Base-by-base conservation (phyloP, 2,329 filamentous ascomycete species). In the Dothiorella sarmentorum region DNA sequence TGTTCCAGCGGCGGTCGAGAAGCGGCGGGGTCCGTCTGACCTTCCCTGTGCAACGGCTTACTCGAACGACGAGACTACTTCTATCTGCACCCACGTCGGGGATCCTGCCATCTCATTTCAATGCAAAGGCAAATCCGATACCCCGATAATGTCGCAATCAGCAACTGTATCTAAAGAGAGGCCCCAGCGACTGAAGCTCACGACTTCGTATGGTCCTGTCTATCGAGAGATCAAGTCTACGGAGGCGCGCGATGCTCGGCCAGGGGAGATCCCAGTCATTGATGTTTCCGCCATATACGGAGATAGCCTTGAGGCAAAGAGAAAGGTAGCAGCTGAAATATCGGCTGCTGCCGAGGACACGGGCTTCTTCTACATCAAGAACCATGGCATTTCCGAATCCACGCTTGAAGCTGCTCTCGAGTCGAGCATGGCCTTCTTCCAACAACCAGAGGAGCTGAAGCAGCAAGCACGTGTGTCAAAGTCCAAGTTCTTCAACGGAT, bases 401-500 rank as follows among this genome's bases (percentile, higher is more conserved):
- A 4, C 75, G 72, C 20, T 73, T 20, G 13, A 51, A 17, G 31
- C 47, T 26, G 47, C 47, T 20, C 64, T 58, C 2, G 69, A 75
- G 11, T 55, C 77, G 18, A 60, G 64, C 2, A 69, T 73, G 45
- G 71, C 74, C 0, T 66, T 72, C 58, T 68, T 70, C 13, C 61
- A 65, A 2, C 58, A 73, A 1, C 64, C 67, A 1, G 56, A 60
- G 6, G 63, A 68, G 27, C 67, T 73, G 59, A 77, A 76, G 55
- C 68, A 74, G 45, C 56, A 66, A 11, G 35, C 76, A 15, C 74
- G 76, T 59, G 67, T 75, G 26, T 71, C 70, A 56, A 63, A 73
- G 38, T 75, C 70, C 15, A 69, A 69, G 7, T 69, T 75, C 42
- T 71, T 74, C 24, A 68, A 74, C 29, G 75, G 75, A 1, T 78